Base-by-base conservation (phyloP, 1,284 basidiomycete genomes). In the Trichosporon asahii region DNA sequence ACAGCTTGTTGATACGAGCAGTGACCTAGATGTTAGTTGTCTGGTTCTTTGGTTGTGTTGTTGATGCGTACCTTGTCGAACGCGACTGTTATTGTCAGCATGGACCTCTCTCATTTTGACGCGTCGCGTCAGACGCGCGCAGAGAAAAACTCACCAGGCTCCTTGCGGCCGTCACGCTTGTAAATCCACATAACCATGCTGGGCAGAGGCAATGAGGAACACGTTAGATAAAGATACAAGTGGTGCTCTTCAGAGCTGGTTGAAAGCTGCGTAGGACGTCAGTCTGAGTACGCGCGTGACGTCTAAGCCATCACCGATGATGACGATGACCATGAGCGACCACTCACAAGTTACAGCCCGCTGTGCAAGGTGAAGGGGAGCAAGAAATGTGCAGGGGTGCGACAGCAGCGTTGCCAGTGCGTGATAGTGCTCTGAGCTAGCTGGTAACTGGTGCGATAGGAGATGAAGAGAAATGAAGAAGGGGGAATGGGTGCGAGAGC, bases 1-100 rank as follows among this genome's bases (percentile, higher is more conserved):
- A 97, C 25, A 99, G 90, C 86, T 99, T 99, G 82, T 90, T 90
- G 80, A 99, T 92, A 53, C 73, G 70, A 31, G 73, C 73, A 9
- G 73, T 74, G 67, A 74, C 67, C 70, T 67, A n/a, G 6, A n/a
- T 33, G 68, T 69, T 35, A 69, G 64, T 53, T 12, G 2, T 8
- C 3, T 29, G 25, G 31, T 23, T 23, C 4, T 18, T 21, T 3
- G 2, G 3, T 3, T 3, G 15, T 11, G 27, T 44, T 11, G 18
- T 2, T 33, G 25, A 11, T 21, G 37, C 72, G 53, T 57, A 75
- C 74, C 73, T 80, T 80, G 76, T 81, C 79, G 68, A 80, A 79
- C 61, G 79, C 77, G 69, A 80, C 79, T 77, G 64, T 29, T 12
- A 49, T 65, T 49, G 44, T 31, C n/a, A 61, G 65, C n/a, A 35